phyloP scores from a whole-genome alignment of 1,139 yeast species.

The Tardiomyces depauwii region DNA sequence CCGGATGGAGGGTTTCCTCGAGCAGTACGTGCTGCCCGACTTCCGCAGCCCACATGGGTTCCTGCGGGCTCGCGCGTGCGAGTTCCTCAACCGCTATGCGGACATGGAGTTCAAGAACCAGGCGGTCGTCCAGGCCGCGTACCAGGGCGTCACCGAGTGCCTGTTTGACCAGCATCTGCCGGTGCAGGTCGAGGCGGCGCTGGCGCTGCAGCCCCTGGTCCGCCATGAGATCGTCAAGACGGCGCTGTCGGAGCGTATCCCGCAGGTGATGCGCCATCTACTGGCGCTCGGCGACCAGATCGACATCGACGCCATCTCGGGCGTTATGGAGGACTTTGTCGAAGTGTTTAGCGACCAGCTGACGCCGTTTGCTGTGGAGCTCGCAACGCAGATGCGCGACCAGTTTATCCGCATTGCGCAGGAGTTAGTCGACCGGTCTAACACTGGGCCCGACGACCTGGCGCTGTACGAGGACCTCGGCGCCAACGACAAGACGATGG shows the following conservation, averaged over 20 bases:
- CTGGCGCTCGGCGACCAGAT: conserved; percentile 67
- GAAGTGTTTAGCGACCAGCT: conserved; percentile 79
- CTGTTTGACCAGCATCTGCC: conserved; percentile 54
- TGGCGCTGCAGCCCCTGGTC: conserved; percentile 75
- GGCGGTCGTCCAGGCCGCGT: conserved; percentile 41
- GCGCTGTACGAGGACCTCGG: conserved; percentile 17
- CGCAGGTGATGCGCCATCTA: conserved; percentile 74
- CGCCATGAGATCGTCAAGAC: conserved; percentile 54
- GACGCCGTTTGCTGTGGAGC: conserved; percentile 86
- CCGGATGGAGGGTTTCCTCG: conserved; percentile 63
- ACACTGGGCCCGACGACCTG: conserved; percentile 27
- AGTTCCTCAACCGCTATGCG: conserved; percentile 61
- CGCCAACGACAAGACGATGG: conserved; percentile 67
- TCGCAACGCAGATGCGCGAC: conserved; percentile 67
- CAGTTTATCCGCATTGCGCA: conserved; percentile 67
- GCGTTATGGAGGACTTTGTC: conserved; percentile 93
- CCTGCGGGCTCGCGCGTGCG: conserved; percentile 76
- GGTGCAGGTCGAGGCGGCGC: conserved; percentile 71
- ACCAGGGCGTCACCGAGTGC: conserved; percentile 55
- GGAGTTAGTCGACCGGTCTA: conserved; percentile 45
- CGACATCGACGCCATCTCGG: conserved; percentile 79
- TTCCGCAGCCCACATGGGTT: conserved; percentile 58
- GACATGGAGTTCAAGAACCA: conserved; percentile 44
- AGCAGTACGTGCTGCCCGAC: conserved; percentile 58
- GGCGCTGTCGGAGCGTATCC: conserved; percentile 54